Base-by-base conservation (phyloP, 306 rosid genomes). In the Prunus mume region DNA sequence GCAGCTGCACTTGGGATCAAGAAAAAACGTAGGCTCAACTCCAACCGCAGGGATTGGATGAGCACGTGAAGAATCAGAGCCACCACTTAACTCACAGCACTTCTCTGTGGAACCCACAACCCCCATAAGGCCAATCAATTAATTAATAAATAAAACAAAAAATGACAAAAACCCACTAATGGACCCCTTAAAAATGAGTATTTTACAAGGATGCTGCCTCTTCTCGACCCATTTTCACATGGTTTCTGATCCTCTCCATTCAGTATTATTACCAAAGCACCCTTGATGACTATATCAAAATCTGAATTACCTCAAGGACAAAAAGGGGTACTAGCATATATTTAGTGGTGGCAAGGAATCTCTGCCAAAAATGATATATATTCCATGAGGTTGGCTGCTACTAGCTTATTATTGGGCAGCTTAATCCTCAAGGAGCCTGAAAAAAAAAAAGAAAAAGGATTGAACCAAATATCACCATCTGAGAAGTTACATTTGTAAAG, bases 181-280 rank as follows among this genome's bases (percentile, higher is more conserved):
- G 88, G 85, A 77, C 80, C 81, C 84, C 70, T 74, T 38, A 38
- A 38, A 38, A 38, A 72, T 45, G 86, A 85, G 90, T 91, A 85
- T 82, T 85, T 86, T 83, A 85, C 87, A 84, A 73, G 87, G 85
- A 82, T 83, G 76, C 76, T 73, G 83, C 93, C 81, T 82, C 86
- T 86, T 84, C 88, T 77, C 75, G 72, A 38, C 81, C 82, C 69
- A 81, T 62, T 81, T 32, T 73, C 97, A 89, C 89, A 86, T 90
- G 96, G 81, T 78, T 82, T 89, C 90, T 83, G 93, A 82, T 88
- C 84, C 70, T 50, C 4, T 43, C 74, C 81, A 78, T 79, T 75
- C 77, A 75, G 22, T 72, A 75, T 76, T 25, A 61, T 82, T 80
- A 84, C 88, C 75, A 65, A 61, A 83, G 65, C 76, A 80, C 85